Evolutionary conservation across 2,329 filamentous ascomycete species (phyloP).

Genomic region (Boeremia lycopersici): DNA sequence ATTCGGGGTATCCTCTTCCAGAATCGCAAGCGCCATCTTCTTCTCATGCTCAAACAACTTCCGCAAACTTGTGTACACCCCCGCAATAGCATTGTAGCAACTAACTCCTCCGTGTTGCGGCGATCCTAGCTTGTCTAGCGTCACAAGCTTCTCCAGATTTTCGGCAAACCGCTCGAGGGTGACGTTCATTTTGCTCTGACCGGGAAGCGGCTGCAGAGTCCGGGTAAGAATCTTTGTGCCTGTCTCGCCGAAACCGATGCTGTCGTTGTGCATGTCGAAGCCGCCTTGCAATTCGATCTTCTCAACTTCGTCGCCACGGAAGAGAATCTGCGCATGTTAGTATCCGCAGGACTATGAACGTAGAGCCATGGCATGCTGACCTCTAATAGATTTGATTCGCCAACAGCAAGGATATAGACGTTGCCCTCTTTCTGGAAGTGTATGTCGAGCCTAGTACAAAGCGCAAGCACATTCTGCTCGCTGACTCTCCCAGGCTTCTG

Average conservation of each 20-base stretch:
- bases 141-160: conserved; percentile 73
- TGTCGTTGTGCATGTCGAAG: conserved; percentile 64
- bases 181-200: conserved; percentile 71
- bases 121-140: conserved; percentile 73
- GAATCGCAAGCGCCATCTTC: conserved; percentile 46
- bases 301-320: conserved; percentile 52
- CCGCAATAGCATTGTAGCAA: conserved; percentile 77
- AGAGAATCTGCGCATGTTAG: conserved; percentile 34
- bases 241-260: conserved; percentile 50
- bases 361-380: neutral
- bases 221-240: conserved; percentile 70
- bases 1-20: conserved; percentile 46
- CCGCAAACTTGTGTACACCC: conserved; percentile 72
- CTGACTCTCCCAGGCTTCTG: conserved; percentile 73
- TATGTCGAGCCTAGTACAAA: conserved; percentile 70
- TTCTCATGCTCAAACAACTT: conserved; percentile 75
- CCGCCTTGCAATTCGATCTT: conserved; percentile 68
- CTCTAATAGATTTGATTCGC: conserved; percentile 34
- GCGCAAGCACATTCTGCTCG: conserved; percentile 73
- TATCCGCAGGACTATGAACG: neutral
- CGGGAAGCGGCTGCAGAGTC: conserved; percentile 66
- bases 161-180: conserved; percentile 71
- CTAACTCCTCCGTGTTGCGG: conserved; percentile 64
- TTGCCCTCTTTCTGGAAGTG: conserved; percentile 50
- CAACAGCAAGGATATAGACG: conserved; percentile 42